Evolutionary conservation across 176 grass and related monocot species (phyloP).

Genomic region (Phragmites australis): DNA sequence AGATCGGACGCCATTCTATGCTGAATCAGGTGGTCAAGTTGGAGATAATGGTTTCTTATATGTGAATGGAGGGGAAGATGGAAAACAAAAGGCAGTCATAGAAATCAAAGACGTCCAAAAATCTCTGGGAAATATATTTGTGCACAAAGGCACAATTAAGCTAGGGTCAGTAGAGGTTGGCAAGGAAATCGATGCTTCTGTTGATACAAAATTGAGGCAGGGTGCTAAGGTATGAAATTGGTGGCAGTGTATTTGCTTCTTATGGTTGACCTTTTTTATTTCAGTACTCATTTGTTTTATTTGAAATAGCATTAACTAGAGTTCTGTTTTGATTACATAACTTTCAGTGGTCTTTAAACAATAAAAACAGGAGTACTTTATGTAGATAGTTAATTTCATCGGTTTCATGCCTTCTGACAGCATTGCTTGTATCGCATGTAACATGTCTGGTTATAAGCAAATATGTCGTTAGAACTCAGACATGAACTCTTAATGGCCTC

Average conservation of each 20-base stretch:
- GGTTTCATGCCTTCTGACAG: neutral
- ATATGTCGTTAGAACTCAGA: slow-evolving; percentile 9
- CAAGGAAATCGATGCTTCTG: slow-evolving; percentile 74
- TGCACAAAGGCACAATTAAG: slow-evolving; percentile 88
- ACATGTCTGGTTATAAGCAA: neutral
- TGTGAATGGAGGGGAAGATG: slow-evolving; percentile 53
- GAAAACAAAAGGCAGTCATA: slow-evolving; percentile 54
- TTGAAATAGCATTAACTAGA: neutral
- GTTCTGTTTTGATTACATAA: slow-evolving; percentile 16
- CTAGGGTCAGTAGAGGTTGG: slow-evolving; percentile 77
- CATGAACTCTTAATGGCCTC: neutral
- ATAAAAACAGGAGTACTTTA: neutral
- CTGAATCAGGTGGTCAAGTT: slow-evolving; percentile 93
- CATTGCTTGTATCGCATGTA: neutral
- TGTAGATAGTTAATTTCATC: slow-evolving; percentile 10
- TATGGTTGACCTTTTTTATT: neutral
- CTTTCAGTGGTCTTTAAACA: slow-evolving; percentile 2
- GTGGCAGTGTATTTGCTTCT: neutral
- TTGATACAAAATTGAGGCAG: slow-evolving; percentile 82
- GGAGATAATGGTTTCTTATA: slow-evolving; percentile 89
- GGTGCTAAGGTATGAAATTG: slow-evolving; percentile 72
- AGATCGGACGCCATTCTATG: slow-evolving; percentile 94
- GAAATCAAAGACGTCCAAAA: slow-evolving; percentile 93
- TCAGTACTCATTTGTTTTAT: neutral
- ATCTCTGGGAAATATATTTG: slow-evolving; percentile 88